Conservation (phyloP, 768 basidiomycete species). For the Chalciporus sphaerocephalus region DNA sequence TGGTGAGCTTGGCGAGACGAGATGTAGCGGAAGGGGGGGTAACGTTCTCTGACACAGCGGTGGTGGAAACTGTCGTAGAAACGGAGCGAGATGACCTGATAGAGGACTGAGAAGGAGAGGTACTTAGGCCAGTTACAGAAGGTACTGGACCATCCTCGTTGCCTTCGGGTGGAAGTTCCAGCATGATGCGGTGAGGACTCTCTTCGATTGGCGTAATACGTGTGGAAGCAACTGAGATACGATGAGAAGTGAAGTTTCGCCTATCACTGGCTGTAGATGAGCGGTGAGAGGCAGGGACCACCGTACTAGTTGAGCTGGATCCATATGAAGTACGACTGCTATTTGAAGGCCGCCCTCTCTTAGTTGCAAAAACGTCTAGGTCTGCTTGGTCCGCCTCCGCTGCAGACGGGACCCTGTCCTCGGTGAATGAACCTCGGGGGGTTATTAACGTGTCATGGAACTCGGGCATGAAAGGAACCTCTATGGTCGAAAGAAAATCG, state of each 20-base stretch:
- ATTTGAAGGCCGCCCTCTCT: constrained; percentile 33
- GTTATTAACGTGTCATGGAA: constrained; percentile 30
- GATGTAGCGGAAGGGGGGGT: constrained; percentile 28
- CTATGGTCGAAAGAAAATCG: constrained; percentile 85
- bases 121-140: constrained; percentile 43
- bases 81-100: constrained; percentile 49
- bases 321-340: constrained; percentile 37
- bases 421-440: constrained; percentile 31
- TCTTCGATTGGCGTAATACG: constrained; percentile 68
- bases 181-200: constrained; percentile 50
- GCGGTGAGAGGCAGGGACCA: constrained; percentile 34
- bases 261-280: constrained; percentile 36
- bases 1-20: constrained; percentile 56
- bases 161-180: constrained; percentile 49
- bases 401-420: constrained; percentile 39
- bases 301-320: constrained; percentile 38
- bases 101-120: constrained; percentile 65
- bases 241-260: constrained; percentile 39
- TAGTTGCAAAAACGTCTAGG: constrained; percentile 58
- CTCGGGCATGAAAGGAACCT: constrained; percentile 72
- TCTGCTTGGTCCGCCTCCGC: constrained; percentile 73
- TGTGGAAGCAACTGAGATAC: constrained; percentile 44
- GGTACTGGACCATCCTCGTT: constrained; percentile 29
- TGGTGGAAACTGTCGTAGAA: constrained; percentile 35
- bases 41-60: constrained; percentile 9